Evolutionary conservation across 352 stramenopile species (phyloP), one percentile per base, ranked within the genome.

Genomic region (Aphanomyces stellatus): DNA sequence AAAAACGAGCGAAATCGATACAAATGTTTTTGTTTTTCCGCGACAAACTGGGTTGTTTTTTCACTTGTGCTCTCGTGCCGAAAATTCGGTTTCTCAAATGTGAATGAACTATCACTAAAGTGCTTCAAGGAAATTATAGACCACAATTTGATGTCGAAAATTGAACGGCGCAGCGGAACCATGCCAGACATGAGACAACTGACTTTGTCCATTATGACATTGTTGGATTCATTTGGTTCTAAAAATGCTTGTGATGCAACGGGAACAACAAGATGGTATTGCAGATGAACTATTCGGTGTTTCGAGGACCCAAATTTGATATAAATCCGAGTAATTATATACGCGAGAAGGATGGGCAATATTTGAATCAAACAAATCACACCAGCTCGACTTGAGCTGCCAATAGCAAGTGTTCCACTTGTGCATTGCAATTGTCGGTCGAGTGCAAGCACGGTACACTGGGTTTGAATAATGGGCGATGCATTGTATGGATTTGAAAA

Each of bases 131-230:
- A 8, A 8, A 51, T 22, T 8, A 22, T 57, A 7, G 25, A 15
- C 49, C 49, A 57, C 1, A 57, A 34, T 30, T 57, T 57, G 19
- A 57, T 34, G 30, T 57, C 49, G 33, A 57, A 57, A 17, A 57
- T 7, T 15, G 7, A 34, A 7, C 33, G 25, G 17, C 19, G 19
- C 4, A 22, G 30, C n/a, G 49, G 49, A 22, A 57, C 1, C 49
- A 57, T 57, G 7, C 49, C 49, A 1, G 49, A 57, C 30, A 57
- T 40, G 13, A 57, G 17, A 30, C 49, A 57, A 19, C 17, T n/a
- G 7, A 57, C 30, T 30, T 22, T 30, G 30, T 57, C 49, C 7
- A 57, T 7, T 11, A 57, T 24, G 30, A 57, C 11, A 2, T 2
- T 8, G 49, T 22, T 35, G 4, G 19, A 13, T 5, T 27, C 8